Evolutionary conservation across 148 eudicot species (phyloP).

Genomic region (Chenopodium album): DNA sequence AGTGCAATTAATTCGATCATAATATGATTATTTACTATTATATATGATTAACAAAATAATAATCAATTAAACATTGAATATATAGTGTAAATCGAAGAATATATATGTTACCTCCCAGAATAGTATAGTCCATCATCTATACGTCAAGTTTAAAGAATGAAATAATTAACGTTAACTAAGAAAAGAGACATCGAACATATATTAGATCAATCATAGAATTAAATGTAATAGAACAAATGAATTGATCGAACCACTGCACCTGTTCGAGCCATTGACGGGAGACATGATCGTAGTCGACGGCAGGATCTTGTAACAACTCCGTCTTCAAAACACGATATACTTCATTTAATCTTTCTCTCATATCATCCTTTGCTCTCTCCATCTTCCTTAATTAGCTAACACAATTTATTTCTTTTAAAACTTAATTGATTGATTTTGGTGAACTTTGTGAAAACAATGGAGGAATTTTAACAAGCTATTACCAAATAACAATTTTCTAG

Average conservation of each 20-base stretch:
- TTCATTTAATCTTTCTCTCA: slow-evolving; percentile 30
- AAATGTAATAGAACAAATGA: neutral
- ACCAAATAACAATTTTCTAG: too few species aligned
- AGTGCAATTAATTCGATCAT: too few species aligned
- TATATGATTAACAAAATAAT: neutral
- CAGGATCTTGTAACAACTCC: slow-evolving; percentile 44
- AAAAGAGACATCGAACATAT: neutral
- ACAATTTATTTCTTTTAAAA: too few species aligned
- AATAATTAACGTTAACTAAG: too few species aligned
- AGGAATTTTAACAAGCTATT: too few species aligned
- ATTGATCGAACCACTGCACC: slow-evolving; percentile 22
- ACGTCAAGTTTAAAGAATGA: too few species aligned
- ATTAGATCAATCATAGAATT: too few species aligned
- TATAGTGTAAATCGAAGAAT: neutral
- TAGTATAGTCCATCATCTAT: slow-evolving; percentile 41
- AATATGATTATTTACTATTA: too few species aligned
- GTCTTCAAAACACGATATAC: slow-evolving; percentile 40
- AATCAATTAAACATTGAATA: neutral
- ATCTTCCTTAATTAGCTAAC: neutral
- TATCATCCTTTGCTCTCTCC: slow-evolving; percentile 13
- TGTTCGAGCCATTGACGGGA: slow-evolving; percentile 47
- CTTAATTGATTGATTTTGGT: too few species aligned
- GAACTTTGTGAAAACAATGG: too few species aligned
- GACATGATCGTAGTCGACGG: slow-evolving; percentile 39
- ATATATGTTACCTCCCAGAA: slow-evolving; percentile 30